phyloP scores from a whole-genome alignment of 371 early-diverging fungal genomes.

The Actinomortierella wolfii region DNA sequence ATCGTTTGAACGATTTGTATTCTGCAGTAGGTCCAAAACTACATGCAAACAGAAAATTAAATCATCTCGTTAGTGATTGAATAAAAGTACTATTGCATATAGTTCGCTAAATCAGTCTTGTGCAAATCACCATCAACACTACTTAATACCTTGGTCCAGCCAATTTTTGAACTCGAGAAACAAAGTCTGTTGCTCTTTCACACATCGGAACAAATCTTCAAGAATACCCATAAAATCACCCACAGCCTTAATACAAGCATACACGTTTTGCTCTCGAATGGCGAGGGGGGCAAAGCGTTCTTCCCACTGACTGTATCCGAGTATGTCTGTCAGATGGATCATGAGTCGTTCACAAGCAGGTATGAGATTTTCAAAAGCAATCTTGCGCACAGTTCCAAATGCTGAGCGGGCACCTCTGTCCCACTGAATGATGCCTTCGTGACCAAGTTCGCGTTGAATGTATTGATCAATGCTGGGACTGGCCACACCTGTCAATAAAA shows the following conservation, averaged over 20 bases:
- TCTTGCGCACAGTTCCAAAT: constrained; percentile 15
- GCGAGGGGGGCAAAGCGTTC: constrained; percentile 19
- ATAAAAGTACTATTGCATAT: background rate
- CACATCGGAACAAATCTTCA: constrained; percentile 20
- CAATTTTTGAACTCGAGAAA: constrained; percentile 38
- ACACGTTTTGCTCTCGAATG: constrained; percentile 13
- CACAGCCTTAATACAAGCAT: constrained; percentile 25
- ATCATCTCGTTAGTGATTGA: background rate
- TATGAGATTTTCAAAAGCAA: constrained; percentile 29
- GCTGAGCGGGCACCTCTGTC: constrained; percentile 18
- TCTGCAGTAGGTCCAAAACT: constrained; percentile 25
- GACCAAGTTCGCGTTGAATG: constrained; percentile 24
- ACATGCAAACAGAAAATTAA: background rate
- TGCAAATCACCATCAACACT: background rate
- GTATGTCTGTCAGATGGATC: constrained; percentile 26
- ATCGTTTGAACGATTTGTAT: constrained; percentile 11
- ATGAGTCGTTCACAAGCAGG: constrained; percentile 35
- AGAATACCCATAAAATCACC: constrained; percentile 32
- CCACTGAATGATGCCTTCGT: constrained; percentile 31
- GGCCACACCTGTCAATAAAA: constrained; percentile 28
- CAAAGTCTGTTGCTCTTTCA: constrained; percentile 23
- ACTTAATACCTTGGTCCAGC: constrained; percentile 32
- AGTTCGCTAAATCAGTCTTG: background rate
- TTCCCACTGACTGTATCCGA: constrained; percentile 37
- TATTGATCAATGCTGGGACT: constrained; percentile 28